A percentile compares a stretch with the other conserved stretches of the same genome.
phyloP scores from a whole-genome alignment of 1,284 basidiomycete genomes.

The Tilletiaria anomala region DNA sequence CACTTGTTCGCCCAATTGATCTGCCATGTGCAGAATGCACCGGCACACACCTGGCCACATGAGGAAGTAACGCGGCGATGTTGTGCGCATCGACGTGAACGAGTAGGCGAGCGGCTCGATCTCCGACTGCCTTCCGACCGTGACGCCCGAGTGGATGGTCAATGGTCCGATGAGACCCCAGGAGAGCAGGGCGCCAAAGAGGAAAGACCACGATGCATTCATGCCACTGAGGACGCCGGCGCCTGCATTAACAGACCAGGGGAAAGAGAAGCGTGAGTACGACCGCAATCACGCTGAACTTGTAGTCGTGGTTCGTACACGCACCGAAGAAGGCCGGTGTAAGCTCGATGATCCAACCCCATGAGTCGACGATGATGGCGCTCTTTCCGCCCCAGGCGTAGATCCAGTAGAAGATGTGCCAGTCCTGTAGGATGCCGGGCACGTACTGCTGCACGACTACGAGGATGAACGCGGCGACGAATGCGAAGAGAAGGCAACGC shows the following conservation, averaged over 20 bases:
- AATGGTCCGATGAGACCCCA: conserved; percentile 55
- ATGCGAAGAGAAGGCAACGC: conserved; percentile 46
- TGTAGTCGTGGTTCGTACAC: too few relatives aligned
- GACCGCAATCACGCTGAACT: too few relatives aligned
- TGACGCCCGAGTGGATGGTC: conserved; percentile 6
- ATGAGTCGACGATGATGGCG: conserved; percentile 50
- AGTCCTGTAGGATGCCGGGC: conserved; percentile 51
- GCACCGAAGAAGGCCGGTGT: conserved; percentile 58
- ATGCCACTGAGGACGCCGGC: conserved; percentile 55
- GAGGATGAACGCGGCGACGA: conserved; percentile 46
- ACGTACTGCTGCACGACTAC: conserved; percentile 52
- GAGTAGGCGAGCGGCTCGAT: too few relatives aligned
- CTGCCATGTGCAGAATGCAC: too few relatives aligned
- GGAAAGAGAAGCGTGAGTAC: too few relatives aligned
- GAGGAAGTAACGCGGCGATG: too few relatives aligned
- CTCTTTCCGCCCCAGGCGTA: conserved; percentile 51
- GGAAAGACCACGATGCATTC: conserved; percentile 55
- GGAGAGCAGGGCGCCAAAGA: conserved; percentile 49
- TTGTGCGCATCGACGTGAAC: too few relatives aligned
- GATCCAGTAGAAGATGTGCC: conserved; percentile 50
- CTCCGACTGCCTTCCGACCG: not conserved
- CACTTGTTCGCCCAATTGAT: too few relatives aligned
- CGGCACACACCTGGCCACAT: too few relatives aligned
- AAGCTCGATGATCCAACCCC: conserved; percentile 40
- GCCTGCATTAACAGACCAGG: too few relatives aligned